Evolutionary conservation across 2,329 filamentous ascomycete genomes (phyloP).

Genomic region (Dactylellina leptospora): DNA sequence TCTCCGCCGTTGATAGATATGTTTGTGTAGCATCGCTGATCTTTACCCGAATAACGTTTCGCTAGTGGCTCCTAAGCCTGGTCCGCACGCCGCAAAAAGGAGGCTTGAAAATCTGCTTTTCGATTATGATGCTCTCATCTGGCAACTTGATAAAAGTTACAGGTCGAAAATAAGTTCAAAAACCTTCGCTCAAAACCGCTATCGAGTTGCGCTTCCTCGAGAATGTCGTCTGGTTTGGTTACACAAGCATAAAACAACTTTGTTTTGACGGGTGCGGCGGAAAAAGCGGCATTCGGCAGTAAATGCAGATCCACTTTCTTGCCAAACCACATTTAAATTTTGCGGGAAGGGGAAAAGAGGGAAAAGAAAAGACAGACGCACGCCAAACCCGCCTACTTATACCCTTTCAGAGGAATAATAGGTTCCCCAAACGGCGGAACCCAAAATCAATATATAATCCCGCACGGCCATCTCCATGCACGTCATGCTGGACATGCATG

Average conservation of each 20-base stretch:
- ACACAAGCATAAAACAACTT: conserved; percentile 38
- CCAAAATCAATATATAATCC: conserved; percentile 15
- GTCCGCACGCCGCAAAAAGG: conserved; percentile 45
- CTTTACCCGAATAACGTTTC: conserved; percentile 29
- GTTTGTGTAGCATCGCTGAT: conserved; percentile 44
- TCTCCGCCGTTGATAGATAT: not conserved
- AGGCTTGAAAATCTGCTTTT: conserved; percentile 50
- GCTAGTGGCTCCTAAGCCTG: conserved; percentile 5
- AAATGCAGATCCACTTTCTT: conserved; percentile 37
- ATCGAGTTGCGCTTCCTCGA: conserved; percentile 27
- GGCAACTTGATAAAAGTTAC: not conserved
- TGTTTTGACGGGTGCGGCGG: conserved; percentile 31
- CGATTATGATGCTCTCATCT: conserved; percentile 6
- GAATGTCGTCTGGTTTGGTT: conserved; percentile 46
- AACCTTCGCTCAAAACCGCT: conserved; percentile 27
- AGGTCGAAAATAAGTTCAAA: conserved; percentile 5
- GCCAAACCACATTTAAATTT: conserved; percentile 19
- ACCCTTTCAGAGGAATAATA: conserved; percentile 10
- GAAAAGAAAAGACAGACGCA: not conserved
- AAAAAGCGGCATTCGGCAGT: conserved; percentile 40
- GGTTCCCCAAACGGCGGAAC: conserved; percentile 4
- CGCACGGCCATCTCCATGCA: conserved; percentile 19
- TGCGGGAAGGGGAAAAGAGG: not conserved
- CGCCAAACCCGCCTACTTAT: conserved; percentile 3
- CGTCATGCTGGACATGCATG: conserved; percentile 35